Conservation (phyloP, 2,329 filamentous ascomycete species). For the Fusarium sp. region DNA sequence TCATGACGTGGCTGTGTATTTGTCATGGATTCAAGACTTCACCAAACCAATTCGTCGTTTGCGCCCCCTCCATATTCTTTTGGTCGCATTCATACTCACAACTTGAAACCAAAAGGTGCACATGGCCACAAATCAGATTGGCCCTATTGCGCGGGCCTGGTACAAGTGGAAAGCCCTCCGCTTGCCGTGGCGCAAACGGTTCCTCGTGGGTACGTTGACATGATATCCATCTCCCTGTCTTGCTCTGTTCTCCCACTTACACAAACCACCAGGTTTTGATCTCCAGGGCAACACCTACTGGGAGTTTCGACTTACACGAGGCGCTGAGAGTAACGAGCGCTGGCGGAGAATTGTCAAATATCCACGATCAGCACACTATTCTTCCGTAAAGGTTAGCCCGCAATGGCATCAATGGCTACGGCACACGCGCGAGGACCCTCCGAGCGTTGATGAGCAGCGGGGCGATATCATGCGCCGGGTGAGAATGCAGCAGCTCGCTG, state of each 20-base stretch:
- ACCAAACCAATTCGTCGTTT: constrained; percentile 26
- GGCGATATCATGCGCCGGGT: constrained; percentile 66
- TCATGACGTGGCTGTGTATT: constrained; percentile 25
- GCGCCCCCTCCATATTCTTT: constrained; percentile 26
- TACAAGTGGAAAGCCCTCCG: constrained; percentile 72
- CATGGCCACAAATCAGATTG: constrained; percentile 57
- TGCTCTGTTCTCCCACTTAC: constrained; percentile 36
- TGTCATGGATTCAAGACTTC: constrained; percentile 32
- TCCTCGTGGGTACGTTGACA: constrained; percentile 67
- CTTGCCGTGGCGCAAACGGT: constrained; percentile 73
- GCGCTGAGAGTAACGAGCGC: constrained; percentile 56
- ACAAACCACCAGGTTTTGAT: constrained; percentile 66
- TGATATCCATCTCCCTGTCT: background rate
- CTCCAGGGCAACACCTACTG: constrained; percentile 77
- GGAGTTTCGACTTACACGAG: constrained; percentile 70
- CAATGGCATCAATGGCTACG: constrained; percentile 79
- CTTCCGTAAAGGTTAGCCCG: constrained; percentile 69
- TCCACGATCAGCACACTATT: constrained; percentile 66
- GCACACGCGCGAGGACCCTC: constrained; percentile 67
- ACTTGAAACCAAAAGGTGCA: constrained; percentile 22
- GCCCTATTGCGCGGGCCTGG: constrained; percentile 61
- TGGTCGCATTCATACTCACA: constrained; percentile 15
- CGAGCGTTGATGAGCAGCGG: constrained; percentile 69
- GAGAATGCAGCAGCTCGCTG: constrained; percentile 68
- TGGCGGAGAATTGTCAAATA: constrained; percentile 74